phyloP scores from a whole-genome alignment of 139 green algal species.

The Coelastrella sp. region DNA sequence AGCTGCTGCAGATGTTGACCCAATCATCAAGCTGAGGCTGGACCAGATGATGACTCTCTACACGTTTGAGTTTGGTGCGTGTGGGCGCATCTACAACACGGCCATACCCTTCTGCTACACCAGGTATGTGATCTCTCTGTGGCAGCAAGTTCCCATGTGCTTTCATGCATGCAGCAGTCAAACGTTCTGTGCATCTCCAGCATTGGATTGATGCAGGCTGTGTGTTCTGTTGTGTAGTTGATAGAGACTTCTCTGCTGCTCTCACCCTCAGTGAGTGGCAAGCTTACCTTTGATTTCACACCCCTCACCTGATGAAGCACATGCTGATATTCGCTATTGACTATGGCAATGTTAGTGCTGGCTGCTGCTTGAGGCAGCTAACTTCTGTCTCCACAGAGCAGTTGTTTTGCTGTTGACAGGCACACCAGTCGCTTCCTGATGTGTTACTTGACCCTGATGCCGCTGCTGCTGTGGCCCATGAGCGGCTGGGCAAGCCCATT shows the following conservation, averaged over 20 bases:
- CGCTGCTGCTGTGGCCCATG: slow-evolving; percentile 40
- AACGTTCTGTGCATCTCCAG: neutral
- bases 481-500: slow-evolving; percentile 54
- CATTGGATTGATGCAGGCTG: neutral
- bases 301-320: too few relatives aligned
- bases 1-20: slow-evolving; percentile 23
- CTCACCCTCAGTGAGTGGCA: too few relatives aligned
- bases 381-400: neutral
- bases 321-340: too few relatives aligned
- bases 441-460: slow-evolving; percentile 47
- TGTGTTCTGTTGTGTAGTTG: too few relatives aligned
- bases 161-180: too few relatives aligned
- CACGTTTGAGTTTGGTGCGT: slow-evolving; percentile 43
- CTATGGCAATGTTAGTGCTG: too few relatives aligned
- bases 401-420: slow-evolving; percentile 35
- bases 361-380: too few relatives aligned
- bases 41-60: slow-evolving; percentile 32
- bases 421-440: slow-evolving; percentile 65
- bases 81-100: slow-evolving; percentile 30
- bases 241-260: too few relatives aligned
- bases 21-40: neutral
- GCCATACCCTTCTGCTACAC: slow-evolving; percentile 32
- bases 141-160: neutral
- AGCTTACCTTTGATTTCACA: neutral
- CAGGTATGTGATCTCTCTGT: slow-evolving; percentile 6